Evolutionary conservation across 78 protist genomes (phyloP).

Genomic region (Creolimax fragrantissima): DNA sequence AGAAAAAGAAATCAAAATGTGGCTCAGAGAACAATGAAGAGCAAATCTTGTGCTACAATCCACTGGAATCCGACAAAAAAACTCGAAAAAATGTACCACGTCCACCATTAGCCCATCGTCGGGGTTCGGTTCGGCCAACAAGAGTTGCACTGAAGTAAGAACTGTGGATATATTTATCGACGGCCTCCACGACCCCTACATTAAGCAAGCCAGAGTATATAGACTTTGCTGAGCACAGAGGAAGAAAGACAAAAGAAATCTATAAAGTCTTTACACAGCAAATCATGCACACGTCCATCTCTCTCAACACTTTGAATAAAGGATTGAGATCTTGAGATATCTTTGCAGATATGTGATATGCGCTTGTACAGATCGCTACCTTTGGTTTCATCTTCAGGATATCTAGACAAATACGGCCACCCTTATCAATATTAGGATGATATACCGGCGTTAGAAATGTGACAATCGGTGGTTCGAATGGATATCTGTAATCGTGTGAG

Average conservation of each 20-base stretch:
- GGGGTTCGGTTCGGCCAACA: background rate
- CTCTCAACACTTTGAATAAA: background rate
- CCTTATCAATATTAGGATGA: background rate
- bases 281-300: background rate
- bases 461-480: no score
- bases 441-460: background rate
- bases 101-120: background rate
- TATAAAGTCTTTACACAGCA: background rate
- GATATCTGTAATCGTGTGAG: no score
- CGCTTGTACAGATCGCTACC: no score
- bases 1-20: background rate
- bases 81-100: background rate
- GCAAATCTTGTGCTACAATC: background rate
- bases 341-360: no score
- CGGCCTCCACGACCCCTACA: background rate
- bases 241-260: background rate
- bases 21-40: background rate
- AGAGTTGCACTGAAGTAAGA: background rate
- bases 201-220: background rate
- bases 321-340: no score
- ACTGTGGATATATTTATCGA: background rate
- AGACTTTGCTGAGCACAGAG: background rate
- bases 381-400: no score
- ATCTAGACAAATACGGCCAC: background rate
- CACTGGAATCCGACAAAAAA: background rate